Conservation (phyloP, 2,329 filamentous ascomycete genomes). For the Aspergillus puulaauensis region DNA sequence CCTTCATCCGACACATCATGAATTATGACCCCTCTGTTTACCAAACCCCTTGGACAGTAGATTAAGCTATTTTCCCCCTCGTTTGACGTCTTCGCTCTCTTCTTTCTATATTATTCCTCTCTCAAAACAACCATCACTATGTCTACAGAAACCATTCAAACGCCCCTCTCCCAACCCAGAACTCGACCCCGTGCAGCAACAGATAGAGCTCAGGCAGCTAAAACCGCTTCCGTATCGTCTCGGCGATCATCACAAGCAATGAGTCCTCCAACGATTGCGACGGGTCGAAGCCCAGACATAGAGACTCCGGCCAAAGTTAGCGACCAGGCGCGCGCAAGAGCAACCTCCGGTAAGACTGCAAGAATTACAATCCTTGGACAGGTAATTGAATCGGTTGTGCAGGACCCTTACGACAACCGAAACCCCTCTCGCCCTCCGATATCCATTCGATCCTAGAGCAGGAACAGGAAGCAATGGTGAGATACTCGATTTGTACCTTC, state of each 20-base stretch:
- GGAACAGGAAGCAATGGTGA: constrained; percentile 89
- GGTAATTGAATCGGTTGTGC: constrained; percentile 23
- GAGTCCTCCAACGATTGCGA: constrained; percentile 40
- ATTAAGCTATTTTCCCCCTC: constrained; percentile 8
- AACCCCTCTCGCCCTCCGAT: constrained; percentile 84
- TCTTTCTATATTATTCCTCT: background rate
- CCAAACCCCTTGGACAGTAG: background rate
- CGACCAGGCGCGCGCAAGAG: constrained; percentile 38
- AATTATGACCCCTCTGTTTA: background rate
- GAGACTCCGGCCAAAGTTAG: constrained; percentile 25
- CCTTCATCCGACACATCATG: background rate
- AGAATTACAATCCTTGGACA: background rate
- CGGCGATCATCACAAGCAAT: constrained; percentile 50
- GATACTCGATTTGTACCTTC: constrained; percentile 29
- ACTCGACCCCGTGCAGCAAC: constrained; percentile 33
- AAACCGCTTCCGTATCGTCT: constrained; percentile 41
- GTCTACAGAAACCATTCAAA: constrained; percentile 51
- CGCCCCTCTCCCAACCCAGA: constrained; percentile 36
- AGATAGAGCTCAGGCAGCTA: constrained; percentile 24
- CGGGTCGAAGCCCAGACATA: constrained; percentile 28
- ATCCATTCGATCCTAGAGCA: constrained; percentile 88
- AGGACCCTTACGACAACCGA: constrained; percentile 79
- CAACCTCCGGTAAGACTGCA: constrained; percentile 40
- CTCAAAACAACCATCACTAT: constrained; percentile 29
- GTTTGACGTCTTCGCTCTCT: background rate